Base-by-base conservation (phyloP, 2,329 filamentous ascomycete species). In the Beauveria caledonica region DNA sequence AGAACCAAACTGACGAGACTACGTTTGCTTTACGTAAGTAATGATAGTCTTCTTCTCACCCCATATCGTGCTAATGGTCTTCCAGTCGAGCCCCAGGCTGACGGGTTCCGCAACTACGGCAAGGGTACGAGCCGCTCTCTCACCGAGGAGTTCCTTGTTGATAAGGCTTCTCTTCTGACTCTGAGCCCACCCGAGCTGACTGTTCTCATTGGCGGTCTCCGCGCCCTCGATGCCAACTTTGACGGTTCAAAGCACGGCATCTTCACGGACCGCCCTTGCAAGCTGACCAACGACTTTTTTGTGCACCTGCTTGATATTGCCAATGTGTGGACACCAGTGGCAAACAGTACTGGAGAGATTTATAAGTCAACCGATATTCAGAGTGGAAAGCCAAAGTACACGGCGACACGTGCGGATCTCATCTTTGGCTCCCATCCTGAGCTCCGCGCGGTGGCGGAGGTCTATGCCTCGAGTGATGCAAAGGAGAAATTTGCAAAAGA, bases 51-150 rank as follows among this genome's bases (percentile, higher is more conserved):
- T 21, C 1, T 3, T 15, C n/a, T 11, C 8, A 21, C 1, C n/a
- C 11, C 6, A 15, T 23, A 10, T 19, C 2, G 1, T 15, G 19
- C 58, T 60, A 27, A 60, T 44, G 49, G 6, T 8, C 5, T 29
- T 23, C 21, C 19, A 55, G 56, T 92, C 33, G 82, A 90, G 77
- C 88, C 89, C 1, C 65, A 77, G 36, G 82, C 80, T n/a, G 89
- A 92, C 65, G 87, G 86, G 5, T 92, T 92, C 87, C 87, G 88
- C 69, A 92, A 89, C 81, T 91, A 88, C 70, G 88, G 88, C 68
- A 78, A 81, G 65, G 82, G 82, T 1, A 85, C 80, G 2, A 62
- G 73, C 1, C 84, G 85, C 49, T 86, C 85, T 33, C 80, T 78
- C 65, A 80, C 84, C 6, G 89, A 92, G 75, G 81, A 89, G 68